A percentile compares a stretch with the other conserved stretches of the same genome.
These are phyloP conservation scores for Castanea crenata DNA, from an alignment of 306 rosid species.

Conservation along the genomic window DNA sequence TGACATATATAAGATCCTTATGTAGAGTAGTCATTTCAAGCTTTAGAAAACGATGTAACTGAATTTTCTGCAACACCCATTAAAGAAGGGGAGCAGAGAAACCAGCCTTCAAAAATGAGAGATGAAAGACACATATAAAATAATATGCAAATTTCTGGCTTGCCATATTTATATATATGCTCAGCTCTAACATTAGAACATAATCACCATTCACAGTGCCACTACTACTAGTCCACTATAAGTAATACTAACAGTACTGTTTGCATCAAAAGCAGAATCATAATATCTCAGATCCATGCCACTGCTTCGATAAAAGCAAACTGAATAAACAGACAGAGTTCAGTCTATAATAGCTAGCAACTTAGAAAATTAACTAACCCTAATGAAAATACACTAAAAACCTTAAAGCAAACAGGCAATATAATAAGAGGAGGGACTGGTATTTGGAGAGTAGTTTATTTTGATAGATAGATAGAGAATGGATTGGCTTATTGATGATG, in stretches of 20 bases:
- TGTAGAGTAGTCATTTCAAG: slow-evolving; percentile 27
- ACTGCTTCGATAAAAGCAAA: slow-evolving; percentile 45
- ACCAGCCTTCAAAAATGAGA: neutral
- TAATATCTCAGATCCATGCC: slow-evolving; percentile 42
- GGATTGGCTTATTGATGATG: slow-evolving; percentile 19
- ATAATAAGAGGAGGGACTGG: neutral
- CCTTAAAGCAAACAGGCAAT: slow-evolving; percentile 5
- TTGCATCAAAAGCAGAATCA: slow-evolving; percentile 33
- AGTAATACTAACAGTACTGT: slow-evolving; percentile 29
- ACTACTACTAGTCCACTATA: slow-evolving; percentile 41
- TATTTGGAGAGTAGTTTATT: slow-evolving; percentile 1
- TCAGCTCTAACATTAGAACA: slow-evolving; percentile 23
- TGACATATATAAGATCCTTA: slow-evolving; percentile 29
- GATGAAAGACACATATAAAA: neutral
- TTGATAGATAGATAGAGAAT: neutral
- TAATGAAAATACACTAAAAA: slow-evolving; percentile 23
- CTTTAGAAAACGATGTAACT: slow-evolving; percentile 3
- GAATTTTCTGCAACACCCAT: slow-evolving; percentile 6
- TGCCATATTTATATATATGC: slow-evolving; percentile 17
- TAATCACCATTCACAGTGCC: slow-evolving; percentile 28
- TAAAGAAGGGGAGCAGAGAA: slow-evolving; percentile 5
- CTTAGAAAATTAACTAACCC: slow-evolving; percentile 32
- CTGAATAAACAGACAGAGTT: slow-evolving; percentile 38
- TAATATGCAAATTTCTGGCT: slow-evolving; percentile 27
- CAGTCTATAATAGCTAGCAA: slow-evolving; percentile 21